These are phyloP conservation scores for Mortierella antarctica DNA, from an alignment of 192 early-diverging fungal species.

Conservation along the genomic window DNA sequence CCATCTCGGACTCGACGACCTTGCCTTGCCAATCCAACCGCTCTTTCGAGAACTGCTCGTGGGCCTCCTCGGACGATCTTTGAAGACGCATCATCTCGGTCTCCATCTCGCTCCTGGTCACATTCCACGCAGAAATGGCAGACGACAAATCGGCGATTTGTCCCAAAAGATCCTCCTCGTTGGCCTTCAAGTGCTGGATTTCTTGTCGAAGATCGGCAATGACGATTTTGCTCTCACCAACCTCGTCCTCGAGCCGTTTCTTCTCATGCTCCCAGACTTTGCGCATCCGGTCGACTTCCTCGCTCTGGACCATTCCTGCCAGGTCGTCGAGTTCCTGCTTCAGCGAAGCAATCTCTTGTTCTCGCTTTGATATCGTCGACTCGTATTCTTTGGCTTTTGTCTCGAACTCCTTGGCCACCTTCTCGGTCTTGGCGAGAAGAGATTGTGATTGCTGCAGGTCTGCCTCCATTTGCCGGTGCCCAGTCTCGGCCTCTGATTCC, in stretches of 20 bases:
- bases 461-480: constrained; percentile 23
- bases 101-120: constrained; percentile 8
- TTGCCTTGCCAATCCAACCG: constrained; percentile 4
- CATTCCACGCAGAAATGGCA: neutral
- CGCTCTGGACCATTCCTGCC: constrained; percentile 55
- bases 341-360: constrained; percentile 54
- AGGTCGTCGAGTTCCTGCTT: constrained; percentile 61
- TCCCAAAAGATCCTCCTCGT: constrained; percentile 16
- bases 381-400: constrained; percentile 33
- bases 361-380: constrained; percentile 31
- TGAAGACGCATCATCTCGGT: constrained; percentile 22
- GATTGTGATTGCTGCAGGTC: constrained; percentile 47
- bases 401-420: constrained; percentile 18
- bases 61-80: neutral
- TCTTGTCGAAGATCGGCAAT: constrained; percentile 22
- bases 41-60: constrained; percentile 27
- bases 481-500: constrained; percentile 31
- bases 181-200: constrained; percentile 25
- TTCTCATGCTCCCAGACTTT: constrained; percentile 63
- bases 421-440: constrained; percentile 39
- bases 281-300: constrained; percentile 64
- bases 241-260: constrained; percentile 54
- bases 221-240: constrained; percentile 10
- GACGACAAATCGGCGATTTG: constrained; percentile 29
- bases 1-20: constrained; percentile 11